These are phyloP conservation scores for Iris macrosiphon DNA, from an alignment of 106 monocot species.

Conservation along the genomic window DNA sequence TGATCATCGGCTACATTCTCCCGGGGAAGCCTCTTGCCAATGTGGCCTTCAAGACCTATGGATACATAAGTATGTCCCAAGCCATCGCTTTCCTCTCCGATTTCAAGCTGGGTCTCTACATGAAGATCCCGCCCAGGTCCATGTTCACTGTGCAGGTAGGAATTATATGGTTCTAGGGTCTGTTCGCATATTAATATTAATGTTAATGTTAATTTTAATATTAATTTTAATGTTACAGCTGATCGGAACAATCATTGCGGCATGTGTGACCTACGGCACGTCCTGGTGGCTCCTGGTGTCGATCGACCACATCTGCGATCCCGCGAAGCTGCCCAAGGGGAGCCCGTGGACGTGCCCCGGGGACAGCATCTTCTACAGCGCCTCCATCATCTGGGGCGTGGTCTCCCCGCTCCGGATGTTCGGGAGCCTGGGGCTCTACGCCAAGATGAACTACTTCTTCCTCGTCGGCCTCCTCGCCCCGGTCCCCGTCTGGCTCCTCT, in stretches of 20 bases:
- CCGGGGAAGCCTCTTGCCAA: constrained; percentile 31
- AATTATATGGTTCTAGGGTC: too few species aligned
- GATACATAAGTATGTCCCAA: not conserved
- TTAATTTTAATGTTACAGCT: too few species aligned
- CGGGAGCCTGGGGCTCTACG: constrained; percentile 12
- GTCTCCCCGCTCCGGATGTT: constrained; percentile 18
- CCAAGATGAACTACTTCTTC: constrained; percentile 20
- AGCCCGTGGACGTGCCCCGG: constrained; percentile 41
- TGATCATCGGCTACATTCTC: constrained; percentile 25
- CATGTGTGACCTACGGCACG: constrained; percentile 9
- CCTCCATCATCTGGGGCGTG: constrained; percentile 21
- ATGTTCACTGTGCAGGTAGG: constrained; percentile 26
- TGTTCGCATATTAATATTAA: too few species aligned
- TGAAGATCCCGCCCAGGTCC: constrained; percentile 34
- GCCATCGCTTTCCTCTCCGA: constrained; percentile 5
- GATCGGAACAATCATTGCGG: constrained; percentile 11
- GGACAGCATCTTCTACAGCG: constrained; percentile 1
- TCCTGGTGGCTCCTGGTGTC: constrained; percentile 22
- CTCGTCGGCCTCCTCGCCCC: constrained; percentile 20
- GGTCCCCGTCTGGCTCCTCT: constrained; percentile 12
- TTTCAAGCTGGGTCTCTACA: constrained; percentile 22
- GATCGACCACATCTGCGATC: constrained; percentile 14
- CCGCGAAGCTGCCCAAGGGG: constrained; percentile 8
- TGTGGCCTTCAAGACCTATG: constrained; percentile 16
- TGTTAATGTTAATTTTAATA: too few species aligned